Conservation (phyloP, 805 yeast species). For the Lachancea mirantina region DNA sequence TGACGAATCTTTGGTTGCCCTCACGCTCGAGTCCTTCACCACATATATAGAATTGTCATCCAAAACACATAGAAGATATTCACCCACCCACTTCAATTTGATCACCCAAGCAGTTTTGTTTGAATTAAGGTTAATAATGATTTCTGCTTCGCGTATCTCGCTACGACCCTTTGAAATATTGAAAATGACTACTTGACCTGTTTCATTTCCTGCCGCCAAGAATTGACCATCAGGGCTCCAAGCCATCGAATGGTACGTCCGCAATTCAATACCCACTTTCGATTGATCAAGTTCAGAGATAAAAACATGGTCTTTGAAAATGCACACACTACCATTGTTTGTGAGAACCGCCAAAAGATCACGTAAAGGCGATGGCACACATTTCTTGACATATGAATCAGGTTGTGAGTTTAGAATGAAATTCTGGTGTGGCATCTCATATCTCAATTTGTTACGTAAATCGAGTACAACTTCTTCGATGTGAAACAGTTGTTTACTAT, state of each 20-base stretch:
- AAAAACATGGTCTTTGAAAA: slow-evolving; percentile 14
- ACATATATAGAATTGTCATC: slow-evolving; percentile 22
- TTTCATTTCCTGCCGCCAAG: slow-evolving; percentile 24
- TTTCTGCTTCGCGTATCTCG: slow-evolving; percentile 1
- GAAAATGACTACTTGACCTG: slow-evolving; percentile 17
- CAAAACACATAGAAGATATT: slow-evolving; percentile 11
- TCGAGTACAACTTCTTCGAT: slow-evolving; percentile 19
- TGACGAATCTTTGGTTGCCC: slow-evolving; percentile 10
- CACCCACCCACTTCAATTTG: slow-evolving; percentile 12
- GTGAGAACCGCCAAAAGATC: slow-evolving; percentile 22
- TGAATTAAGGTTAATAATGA: slow-evolving; percentile 3
- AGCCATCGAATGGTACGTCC: slow-evolving; percentile 24
- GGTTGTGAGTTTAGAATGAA: slow-evolving; percentile 26
- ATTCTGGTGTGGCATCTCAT: slow-evolving; percentile 18
- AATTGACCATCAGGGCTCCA: slow-evolving; percentile 21
- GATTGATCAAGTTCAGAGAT: slow-evolving; percentile 20
- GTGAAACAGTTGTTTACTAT: slow-evolving; percentile 23
- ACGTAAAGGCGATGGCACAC: slow-evolving; percentile 18
- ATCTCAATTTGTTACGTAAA: slow-evolving; percentile 24
- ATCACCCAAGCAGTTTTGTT: slow-evolving; percentile 20
- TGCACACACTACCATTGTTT: slow-evolving; percentile 23
- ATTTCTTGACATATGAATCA: slow-evolving; percentile 15
- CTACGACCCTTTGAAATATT: slow-evolving; percentile 1
- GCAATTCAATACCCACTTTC: slow-evolving; percentile 5
- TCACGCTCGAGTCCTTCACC: slow-evolving; percentile 4